Conservation (phyloP, 805 yeast species). For the Suhomyces sp. region DNA sequence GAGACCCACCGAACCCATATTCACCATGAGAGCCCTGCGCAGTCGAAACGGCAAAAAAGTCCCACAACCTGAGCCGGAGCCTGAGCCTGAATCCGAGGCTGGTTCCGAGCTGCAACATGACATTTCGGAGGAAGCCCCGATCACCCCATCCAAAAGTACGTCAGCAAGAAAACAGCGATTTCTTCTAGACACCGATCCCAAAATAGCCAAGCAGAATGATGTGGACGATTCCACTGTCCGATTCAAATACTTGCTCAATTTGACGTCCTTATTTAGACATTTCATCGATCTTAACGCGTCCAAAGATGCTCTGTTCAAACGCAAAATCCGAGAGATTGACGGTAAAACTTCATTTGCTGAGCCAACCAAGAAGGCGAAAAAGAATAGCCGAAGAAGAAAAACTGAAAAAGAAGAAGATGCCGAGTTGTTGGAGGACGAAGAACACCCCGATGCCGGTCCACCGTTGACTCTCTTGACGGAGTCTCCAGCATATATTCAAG, state of each 20-base stretch:
- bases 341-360: constrained; percentile 41
- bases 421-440: constrained; percentile 82
- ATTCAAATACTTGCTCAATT: constrained; percentile 73
- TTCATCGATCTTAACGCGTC: constrained; percentile 80
- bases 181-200: constrained; percentile 53
- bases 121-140: not conserved
- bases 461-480: constrained; percentile 70
- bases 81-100: not conserved
- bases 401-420: constrained; percentile 96
- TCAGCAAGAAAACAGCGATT: constrained; percentile 46
- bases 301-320: constrained; percentile 69
- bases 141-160: not conserved
- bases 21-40: not conserved
- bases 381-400: constrained; percentile 62
- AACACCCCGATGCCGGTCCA: constrained; percentile 50
- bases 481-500: constrained; percentile 70
- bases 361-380: constrained; percentile 17
- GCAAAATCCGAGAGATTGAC: constrained; percentile 56
- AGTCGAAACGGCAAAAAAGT: not conserved
- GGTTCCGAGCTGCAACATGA: not conserved
- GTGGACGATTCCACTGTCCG: constrained; percentile 71
- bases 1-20: not conserved
- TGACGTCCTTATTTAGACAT: constrained; percentile 84
- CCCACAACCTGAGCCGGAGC: not conserved
- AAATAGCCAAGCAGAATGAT: constrained; percentile 48